phyloP scores from a whole-genome alignment of 169 alveolate species.

The Ichthyophthirius multifiliis region DNA sequence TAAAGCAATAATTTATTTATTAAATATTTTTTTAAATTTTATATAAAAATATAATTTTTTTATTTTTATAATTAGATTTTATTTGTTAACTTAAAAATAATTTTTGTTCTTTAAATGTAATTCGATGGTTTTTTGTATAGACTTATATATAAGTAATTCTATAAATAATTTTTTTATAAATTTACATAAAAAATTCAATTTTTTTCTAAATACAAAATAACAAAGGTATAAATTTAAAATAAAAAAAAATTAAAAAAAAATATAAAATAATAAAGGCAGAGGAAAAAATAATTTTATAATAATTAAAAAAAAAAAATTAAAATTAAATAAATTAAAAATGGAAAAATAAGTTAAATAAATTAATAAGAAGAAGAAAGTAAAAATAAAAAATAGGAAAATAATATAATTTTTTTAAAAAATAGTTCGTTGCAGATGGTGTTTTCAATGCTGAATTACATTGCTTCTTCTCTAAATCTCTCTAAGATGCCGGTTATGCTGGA shows the following conservation, averaged over 20 bases:
- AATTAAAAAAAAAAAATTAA: neutral
- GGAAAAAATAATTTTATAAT: too few relatives aligned
- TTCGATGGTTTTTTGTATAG: too few relatives aligned
- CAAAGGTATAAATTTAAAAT: neutral
- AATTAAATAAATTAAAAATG: neutral
- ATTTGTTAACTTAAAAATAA: too few relatives aligned
- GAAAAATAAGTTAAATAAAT: constrained; percentile 11
- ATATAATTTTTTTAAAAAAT: neutral
- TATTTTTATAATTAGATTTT: too few relatives aligned
- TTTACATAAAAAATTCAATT: too few relatives aligned
- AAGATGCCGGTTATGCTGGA: constrained; percentile 99
- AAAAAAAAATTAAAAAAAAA: constrained; percentile 3
- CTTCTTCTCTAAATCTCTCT: constrained; percentile 95
- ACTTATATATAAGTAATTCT: too few relatives aligned
- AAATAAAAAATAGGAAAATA: constrained; percentile 39
- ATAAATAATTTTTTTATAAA: too few relatives aligned
- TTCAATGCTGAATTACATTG: constrained; percentile 99
- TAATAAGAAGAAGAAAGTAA: constrained; percentile 49
- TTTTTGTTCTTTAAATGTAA: too few relatives aligned
- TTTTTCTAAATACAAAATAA: too few relatives aligned
- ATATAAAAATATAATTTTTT: too few relatives aligned
- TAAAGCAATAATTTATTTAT: too few relatives aligned
- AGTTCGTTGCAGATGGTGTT: constrained; percentile 99
- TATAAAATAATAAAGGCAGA: neutral
- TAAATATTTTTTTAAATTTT: too few relatives aligned